phyloP scores from a whole-genome alignment of 345 rosid genomes.

The Syzygium oleosum region DNA sequence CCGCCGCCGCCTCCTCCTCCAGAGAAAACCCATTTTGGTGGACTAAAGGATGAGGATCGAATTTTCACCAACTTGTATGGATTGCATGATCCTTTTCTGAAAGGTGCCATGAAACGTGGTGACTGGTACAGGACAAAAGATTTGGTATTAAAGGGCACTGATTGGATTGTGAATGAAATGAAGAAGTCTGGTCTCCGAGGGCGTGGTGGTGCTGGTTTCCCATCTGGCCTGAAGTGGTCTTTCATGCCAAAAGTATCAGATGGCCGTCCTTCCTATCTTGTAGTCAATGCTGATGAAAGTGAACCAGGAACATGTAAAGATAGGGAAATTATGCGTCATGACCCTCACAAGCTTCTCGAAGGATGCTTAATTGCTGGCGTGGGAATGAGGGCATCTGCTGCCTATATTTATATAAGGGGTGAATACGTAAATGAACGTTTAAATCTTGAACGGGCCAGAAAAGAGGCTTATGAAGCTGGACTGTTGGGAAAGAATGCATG shows the following conservation, averaged over 20 bases:
- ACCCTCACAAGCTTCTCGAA: conserved; percentile 92
- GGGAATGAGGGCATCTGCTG: conserved; percentile 97
- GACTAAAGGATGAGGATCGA: conserved; percentile 89
- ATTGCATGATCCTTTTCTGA: conserved; percentile 84
- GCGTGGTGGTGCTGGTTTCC: conserved; percentile 99
- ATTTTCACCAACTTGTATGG: conserved; percentile 93
- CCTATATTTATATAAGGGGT: conserved; percentile 94
- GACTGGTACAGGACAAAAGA: conserved; percentile 97
- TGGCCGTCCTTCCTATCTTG: conserved; percentile 97
- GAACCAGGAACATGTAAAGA: conserved; percentile 99
- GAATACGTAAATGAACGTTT: conserved; percentile 88
- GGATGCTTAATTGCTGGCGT: conserved; percentile 99
- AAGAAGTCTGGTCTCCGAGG: conserved; percentile 97
- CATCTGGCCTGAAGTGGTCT: conserved; percentile 98
- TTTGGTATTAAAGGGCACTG: conserved; percentile 90
- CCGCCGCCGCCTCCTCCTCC: conserved; percentile 92
- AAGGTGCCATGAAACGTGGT: conserved; percentile 95
- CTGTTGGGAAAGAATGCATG: conserved; percentile 92
- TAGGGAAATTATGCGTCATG: conserved; percentile 96
- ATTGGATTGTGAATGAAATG: conserved; percentile 93
- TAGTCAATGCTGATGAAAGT: conserved; percentile 99
- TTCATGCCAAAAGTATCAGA: conserved; percentile 98
- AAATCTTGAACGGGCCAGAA: conserved; percentile 76
- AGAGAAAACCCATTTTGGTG: conserved; percentile 96
- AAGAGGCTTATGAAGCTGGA: conserved; percentile 93